These are phyloP conservation scores for Fusarium graminum DNA, from an alignment of 2,329 filamentous ascomycete species.

Conservation along the genomic window DNA sequence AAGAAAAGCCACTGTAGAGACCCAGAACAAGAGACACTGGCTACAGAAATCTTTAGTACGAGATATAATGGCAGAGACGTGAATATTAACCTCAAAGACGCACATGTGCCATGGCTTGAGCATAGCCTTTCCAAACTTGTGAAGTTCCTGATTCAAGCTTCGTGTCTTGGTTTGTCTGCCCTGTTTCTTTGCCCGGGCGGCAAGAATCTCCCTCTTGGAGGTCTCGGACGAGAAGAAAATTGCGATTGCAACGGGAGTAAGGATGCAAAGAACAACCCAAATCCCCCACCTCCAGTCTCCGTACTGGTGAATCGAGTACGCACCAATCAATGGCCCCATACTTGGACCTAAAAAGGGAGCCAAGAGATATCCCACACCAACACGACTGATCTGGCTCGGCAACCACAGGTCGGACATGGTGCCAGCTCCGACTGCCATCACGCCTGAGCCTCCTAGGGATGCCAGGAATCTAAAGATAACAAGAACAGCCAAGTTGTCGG, in stretches of 20 bases:
- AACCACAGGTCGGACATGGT: conserved; percentile 12
- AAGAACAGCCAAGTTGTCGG: conserved; percentile 6
- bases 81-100: conserved; percentile 8
- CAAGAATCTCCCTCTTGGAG: conserved; percentile 11
- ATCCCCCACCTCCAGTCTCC: conserved; percentile 16
- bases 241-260: conserved; percentile 10
- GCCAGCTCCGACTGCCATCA: conserved; percentile 21
- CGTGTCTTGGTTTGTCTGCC: background rate
- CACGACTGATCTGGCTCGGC: conserved; percentile 8
- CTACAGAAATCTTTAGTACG: background rate
- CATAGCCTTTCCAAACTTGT: conserved; percentile 10
- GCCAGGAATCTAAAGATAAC: conserved; percentile 18
- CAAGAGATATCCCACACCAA: conserved; percentile 13
- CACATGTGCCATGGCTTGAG: conserved; percentile 27
- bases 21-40: conserved; percentile 10
- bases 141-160: background rate
- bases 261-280: conserved; percentile 18
- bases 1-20: conserved; percentile 17
- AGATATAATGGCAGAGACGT: fast-evolving
- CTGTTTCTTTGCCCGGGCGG: conserved; percentile 2
- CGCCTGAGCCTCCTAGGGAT: conserved; percentile 11
- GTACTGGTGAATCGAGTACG: conserved; percentile 13
- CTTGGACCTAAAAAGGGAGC: conserved; percentile 22
- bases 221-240: conserved; percentile 20
- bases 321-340: conserved; percentile 16